Percentiles rank a stretch among this genome's conserved stretches.
Evolutionary conservation across 2,329 filamentous ascomycete species (phyloP).

Genomic region (Xylaria sp.): DNA sequence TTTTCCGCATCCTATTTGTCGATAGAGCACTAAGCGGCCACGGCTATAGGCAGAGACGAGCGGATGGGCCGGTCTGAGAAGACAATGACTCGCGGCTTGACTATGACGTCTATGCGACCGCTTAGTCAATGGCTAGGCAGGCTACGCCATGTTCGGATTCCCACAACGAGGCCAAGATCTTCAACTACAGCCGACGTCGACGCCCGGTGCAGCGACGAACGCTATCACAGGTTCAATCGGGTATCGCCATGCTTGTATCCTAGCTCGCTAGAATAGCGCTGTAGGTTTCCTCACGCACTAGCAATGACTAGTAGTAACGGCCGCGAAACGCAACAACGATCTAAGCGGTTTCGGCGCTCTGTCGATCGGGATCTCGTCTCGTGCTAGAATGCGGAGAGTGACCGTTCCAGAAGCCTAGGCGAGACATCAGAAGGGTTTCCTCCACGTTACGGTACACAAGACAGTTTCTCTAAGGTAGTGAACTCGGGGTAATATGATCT

Average conservation of each 20-base stretch:
- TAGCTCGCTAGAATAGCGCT: neutral
- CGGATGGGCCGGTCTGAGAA: slow-evolving; percentile 3
- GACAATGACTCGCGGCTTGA: neutral
- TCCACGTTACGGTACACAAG: neutral
- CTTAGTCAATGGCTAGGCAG: slow-evolving; percentile 6
- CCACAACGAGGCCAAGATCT: neutral
- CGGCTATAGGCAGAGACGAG: neutral
- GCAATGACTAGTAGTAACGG: slow-evolving; percentile 5
- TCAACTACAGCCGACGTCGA: too few relatives aligned
- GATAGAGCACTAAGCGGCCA: neutral
- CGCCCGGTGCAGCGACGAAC: neutral
- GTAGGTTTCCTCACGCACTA: neutral
- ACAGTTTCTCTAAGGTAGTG: neutral
- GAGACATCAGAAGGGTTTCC: neutral
- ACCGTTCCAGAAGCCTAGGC: neutral
- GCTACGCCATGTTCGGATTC: neutral
- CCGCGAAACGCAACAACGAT: neutral
- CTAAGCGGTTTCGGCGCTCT: slow-evolving; percentile 13
- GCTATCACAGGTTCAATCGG: neutral
- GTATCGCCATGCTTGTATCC: neutral
- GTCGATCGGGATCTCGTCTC: neutral
- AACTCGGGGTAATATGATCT: neutral
- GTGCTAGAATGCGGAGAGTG: neutral
- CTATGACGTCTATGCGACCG: neutral
- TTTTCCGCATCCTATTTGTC: slow-evolving; percentile 1